Percentiles rank a stretch among this genome's conserved stretches.
phyloP scores from a whole-genome alignment of 2,329 filamentous ascomycete genomes.

The Colletotrichum theobromicola region DNA sequence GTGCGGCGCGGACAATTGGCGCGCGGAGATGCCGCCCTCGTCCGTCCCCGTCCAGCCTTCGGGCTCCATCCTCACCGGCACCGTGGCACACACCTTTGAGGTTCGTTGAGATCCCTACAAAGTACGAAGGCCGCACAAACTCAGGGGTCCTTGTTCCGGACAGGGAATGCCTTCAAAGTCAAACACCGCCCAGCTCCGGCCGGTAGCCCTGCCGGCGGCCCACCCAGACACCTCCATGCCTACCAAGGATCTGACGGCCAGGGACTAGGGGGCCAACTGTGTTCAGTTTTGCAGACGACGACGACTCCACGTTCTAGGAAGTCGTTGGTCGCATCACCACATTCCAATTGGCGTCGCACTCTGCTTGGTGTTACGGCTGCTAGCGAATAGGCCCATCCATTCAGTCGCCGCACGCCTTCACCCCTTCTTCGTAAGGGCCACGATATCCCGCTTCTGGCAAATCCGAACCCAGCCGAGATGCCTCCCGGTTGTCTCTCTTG shows the following conservation, averaged over 20 bases:
- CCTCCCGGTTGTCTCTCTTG: not conserved
- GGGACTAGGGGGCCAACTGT: not conserved
- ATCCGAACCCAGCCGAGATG: not conserved
- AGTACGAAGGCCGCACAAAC: not conserved
- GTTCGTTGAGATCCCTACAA: not conserved
- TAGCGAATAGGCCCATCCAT: not conserved
- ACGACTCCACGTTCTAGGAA: not conserved
- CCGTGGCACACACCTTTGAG: not conserved
- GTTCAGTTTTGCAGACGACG: not conserved
- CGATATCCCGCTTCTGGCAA: not conserved
- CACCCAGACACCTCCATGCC: not conserved
- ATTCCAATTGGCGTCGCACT: not conserved
- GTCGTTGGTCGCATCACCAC: not conserved
- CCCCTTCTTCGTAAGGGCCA: not conserved
- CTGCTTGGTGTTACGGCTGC: not conserved
- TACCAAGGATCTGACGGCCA: not conserved
- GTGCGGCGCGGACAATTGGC: not conserved
- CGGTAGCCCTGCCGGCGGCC: not conserved
- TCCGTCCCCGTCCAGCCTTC: not conserved
- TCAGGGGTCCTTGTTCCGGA: not conserved
- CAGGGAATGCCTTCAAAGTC: slow-evolving; percentile 10
- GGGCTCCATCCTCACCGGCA: not conserved
- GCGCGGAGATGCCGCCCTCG: slow-evolving; percentile 5
- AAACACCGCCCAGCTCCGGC: not conserved
- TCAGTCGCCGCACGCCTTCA: not conserved